Evolutionary conservation across 2,329 filamentous ascomycete species (phyloP).

Genomic region (Ceratocystis huliohia): DNA sequence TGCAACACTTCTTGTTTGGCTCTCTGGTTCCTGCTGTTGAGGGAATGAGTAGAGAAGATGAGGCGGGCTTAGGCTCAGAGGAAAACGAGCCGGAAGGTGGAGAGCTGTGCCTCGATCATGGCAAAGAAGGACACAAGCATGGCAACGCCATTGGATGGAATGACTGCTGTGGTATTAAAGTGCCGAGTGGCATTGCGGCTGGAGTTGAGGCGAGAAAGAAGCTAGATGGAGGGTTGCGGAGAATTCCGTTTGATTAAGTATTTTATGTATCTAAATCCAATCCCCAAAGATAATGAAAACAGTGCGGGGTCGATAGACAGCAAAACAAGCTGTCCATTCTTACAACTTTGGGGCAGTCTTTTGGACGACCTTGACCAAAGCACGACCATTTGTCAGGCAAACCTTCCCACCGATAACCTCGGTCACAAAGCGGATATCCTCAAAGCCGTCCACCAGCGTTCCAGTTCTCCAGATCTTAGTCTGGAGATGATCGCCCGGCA

Average conservation of each 20-base stretch:
- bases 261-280: not conserved
- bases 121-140: constrained; percentile 41
- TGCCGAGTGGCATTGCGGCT: constrained; percentile 85
- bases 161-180: constrained; percentile 95
- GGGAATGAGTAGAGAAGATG: constrained; percentile 60
- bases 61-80: constrained; percentile 35
- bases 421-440: constrained; percentile 73
- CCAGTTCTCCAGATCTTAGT: constrained; percentile 74
- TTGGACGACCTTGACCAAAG: constrained; percentile 53
- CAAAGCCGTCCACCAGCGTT: constrained; percentile 47
- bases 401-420: constrained; percentile 70
- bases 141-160: constrained; percentile 65
- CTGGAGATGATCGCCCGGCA: constrained; percentile 68
- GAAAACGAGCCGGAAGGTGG: constrained; percentile 41
- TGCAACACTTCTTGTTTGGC: constrained; percentile 97
- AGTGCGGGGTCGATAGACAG: not conserved
- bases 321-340: constrained; percentile 21
- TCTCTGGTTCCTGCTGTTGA: constrained; percentile 66
- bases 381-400: constrained; percentile 75
- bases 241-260: constrained; percentile 66
- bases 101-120: constrained; percentile 45
- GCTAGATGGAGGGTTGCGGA: constrained; percentile 48
- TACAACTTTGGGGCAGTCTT: constrained; percentile 37
- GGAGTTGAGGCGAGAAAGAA: constrained; percentile 77
- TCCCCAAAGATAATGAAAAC: not conserved